Evolutionary conservation across 495 filamentous ascomycete species (phyloP).

Genomic region (Mytilinidion resinicola): DNA sequence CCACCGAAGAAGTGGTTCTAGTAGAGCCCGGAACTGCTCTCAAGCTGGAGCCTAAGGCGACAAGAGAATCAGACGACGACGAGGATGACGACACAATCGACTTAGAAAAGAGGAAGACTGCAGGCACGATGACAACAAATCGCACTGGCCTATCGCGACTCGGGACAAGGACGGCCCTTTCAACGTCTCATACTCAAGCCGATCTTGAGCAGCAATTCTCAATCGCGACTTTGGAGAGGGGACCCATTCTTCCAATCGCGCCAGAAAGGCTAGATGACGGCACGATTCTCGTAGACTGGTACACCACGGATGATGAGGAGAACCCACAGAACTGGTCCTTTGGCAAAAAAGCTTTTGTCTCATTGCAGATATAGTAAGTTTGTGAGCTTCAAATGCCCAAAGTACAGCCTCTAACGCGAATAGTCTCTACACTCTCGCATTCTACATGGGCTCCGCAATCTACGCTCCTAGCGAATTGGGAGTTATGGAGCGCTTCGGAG

Average conservation of each 20-base stretch:
- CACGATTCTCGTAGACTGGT: constrained; percentile 38
- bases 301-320: constrained; percentile 33
- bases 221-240: constrained; percentile 19
- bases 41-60: constrained; percentile 9
- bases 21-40: constrained; percentile 4
- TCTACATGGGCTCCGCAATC: constrained; percentile 47
- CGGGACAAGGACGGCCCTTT: constrained; percentile 17
- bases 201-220: constrained; percentile 27
- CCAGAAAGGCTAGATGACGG: constrained; percentile 33
- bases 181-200: constrained; percentile 14
- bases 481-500: constrained; percentile 41
- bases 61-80: background rate
- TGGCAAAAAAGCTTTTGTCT: constrained; percentile 30
- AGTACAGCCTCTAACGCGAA: constrained; percentile 37
- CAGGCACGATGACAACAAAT: constrained; percentile 4
- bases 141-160: constrained; percentile 19
- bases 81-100: constrained; percentile 5
- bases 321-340: constrained; percentile 39
- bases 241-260: constrained; percentile 20
- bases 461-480: constrained; percentile 39
- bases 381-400: background rate
- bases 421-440: constrained; percentile 44
- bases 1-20: constrained; percentile 5
- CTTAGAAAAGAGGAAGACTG: constrained; percentile 21
- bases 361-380: constrained; percentile 28